A percentile compares a stretch with the other conserved stretches of the same genome.
Evolutionary conservation across 306 rosid species (phyloP).

Genomic region (Coriaria nepalensis): DNA sequence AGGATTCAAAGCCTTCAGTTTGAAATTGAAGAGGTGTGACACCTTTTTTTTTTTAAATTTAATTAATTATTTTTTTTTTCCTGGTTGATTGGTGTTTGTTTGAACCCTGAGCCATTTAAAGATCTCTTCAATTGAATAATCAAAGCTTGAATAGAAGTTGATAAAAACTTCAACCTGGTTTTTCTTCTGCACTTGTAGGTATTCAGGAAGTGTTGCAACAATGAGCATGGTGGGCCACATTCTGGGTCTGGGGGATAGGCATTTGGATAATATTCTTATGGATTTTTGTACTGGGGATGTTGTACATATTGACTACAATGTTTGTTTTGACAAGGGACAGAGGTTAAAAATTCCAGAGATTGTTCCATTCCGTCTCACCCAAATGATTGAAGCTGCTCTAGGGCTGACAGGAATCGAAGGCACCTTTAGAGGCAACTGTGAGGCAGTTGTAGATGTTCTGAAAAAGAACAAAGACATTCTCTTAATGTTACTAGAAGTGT

Average conservation of each 20-base stretch:
- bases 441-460: slow-evolving; percentile 58
- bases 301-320: slow-evolving; percentile 90
- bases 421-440: slow-evolving; percentile 88
- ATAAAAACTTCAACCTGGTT: slow-evolving; percentile 8
- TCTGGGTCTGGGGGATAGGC: slow-evolving; percentile 92
- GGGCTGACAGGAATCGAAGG: slow-evolving; percentile 93
- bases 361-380: slow-evolving; percentile 96
- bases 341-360: slow-evolving; percentile 89
- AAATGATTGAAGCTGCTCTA: slow-evolving; percentile 81
- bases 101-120: background rate
- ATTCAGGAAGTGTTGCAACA: slow-evolving; percentile 87
- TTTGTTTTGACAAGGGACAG: slow-evolving; percentile 88
- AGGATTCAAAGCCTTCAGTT: slow-evolving; percentile 88
- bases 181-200: slow-evolving; percentile 38
- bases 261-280: slow-evolving; percentile 81
- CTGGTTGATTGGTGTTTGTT: slow-evolving; percentile 5
- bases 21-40: slow-evolving; percentile 64
- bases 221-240: slow-evolving; percentile 97
- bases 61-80: too few relatives aligned
- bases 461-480: slow-evolving; percentile 84
- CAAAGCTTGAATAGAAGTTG: background rate
- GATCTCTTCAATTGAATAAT: background rate
- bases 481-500: slow-evolving; percentile 81
- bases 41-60: too few relatives aligned
- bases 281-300: slow-evolving; percentile 84